Evolutionary conservation across 192 early-diverging fungal species (phyloP), one percentile per base, ranked within the genome.

Genomic region (Backusella macrospora): DNA sequence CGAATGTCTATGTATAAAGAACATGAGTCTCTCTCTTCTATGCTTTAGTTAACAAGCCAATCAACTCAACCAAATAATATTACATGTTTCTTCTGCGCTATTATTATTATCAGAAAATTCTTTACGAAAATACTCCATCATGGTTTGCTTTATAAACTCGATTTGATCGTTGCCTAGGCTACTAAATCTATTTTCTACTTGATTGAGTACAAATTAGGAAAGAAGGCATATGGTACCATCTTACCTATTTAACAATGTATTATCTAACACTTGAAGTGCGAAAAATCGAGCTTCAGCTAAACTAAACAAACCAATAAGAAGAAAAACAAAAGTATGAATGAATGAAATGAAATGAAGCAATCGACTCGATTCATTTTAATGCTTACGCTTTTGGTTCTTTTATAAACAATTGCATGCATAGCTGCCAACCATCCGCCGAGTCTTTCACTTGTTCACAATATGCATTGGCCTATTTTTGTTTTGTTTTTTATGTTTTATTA

Each of bases 361-460:
- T 47, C 46, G 16, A 47, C 46, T 14, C 16, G 46, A 10, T 14
- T 26, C 8, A 65, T 15, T 38, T 38, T 21, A 38, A 39, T 65
- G 34, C 63, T 68, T 85, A 91, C 91, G 88, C 86, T 78, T 87
- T 88, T 21, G 93, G 91, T 48, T 83, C 82, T 69, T 87, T 84
- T 64, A 91, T 87, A 77, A 95, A 96, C 29, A 96, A 86, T 52
- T 88, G 82, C 44, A 96, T 76, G 78, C 95, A 95, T 47, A 93
- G 80, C 79, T 90, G 89, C 95, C 96, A 98, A 29, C 94, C 96
- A 68, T 95, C 90, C 6, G 84, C 77, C 68, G 90, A 90, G 46
- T 77, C 69, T 77, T 92, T 94, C 46, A 98, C 83, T 74, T 90
- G 86, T 74, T 94, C 90, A 79, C 92, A 96, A 79, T 92, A 98